Percentiles rank a stretch among this genome's conserved stretches.
These are phyloP conservation scores for Dactylonectria macrodidyma DNA, from an alignment of 2,329 filamentous ascomycete species.

Conservation along the genomic window DNA sequence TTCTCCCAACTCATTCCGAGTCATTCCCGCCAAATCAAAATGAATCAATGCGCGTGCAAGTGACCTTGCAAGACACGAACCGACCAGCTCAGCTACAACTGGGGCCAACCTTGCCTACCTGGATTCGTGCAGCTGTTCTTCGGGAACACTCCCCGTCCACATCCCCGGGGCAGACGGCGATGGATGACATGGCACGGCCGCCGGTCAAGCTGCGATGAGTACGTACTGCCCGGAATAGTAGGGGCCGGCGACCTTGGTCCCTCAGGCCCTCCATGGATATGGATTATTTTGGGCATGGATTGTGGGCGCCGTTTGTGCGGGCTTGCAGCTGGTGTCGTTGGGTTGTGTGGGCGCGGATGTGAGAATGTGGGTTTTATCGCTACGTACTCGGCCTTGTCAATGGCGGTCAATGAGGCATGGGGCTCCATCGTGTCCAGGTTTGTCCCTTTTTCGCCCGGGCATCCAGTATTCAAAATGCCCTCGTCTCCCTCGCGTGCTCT, in stretches of 20 bases:
- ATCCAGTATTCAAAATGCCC: constrained; percentile 30
- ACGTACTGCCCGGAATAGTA: neutral
- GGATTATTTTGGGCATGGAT: neutral
- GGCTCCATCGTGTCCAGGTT: constrained; percentile 14
- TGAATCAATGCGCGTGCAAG: constrained; percentile 19
- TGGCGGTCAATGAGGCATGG: constrained; percentile 10
- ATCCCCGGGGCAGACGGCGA: constrained; percentile 2
- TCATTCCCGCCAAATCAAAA: constrained; percentile 19
- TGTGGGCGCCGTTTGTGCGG: neutral
- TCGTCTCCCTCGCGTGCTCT: constrained; percentile 16
- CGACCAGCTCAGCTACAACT: neutral
- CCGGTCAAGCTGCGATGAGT: neutral
- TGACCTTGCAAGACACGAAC: neutral
- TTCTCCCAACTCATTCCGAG: constrained; percentile 9
- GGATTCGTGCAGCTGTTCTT: neutral
- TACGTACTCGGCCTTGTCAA: neutral
- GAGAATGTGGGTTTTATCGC: constrained; percentile 2
- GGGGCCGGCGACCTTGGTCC: neutral
- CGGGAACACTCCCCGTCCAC: constrained; percentile 1
- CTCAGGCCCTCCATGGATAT: constrained; percentile 2
- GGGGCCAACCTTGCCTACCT: neutral
- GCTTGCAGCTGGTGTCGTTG: neutral
- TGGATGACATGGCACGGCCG: constrained; percentile 5
- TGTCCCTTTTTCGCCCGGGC: constrained; percentile 18
- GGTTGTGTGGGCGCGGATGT: neutral